These are phyloP conservation scores for Chaetomium olivaceum DNA, from an alignment of 2,329 filamentous ascomycete genomes.

Conservation along the genomic window DNA sequence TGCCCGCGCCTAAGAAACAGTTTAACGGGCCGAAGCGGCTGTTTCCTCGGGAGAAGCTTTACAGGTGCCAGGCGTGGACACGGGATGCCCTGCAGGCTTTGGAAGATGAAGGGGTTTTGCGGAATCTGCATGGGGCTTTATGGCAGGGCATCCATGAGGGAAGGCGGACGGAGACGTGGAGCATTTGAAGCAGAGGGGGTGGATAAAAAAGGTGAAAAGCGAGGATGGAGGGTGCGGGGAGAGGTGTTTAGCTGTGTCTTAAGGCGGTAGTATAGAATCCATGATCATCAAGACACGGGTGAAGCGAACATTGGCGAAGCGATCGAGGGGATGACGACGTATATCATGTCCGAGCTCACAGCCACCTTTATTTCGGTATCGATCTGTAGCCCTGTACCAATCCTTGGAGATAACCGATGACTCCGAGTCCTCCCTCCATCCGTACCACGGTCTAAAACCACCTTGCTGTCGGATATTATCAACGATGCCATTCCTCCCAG, in stretches of 20 bases:
- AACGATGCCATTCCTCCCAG: neutral
- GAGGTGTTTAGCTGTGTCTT: neutral
- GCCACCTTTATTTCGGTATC: too few relatives aligned
- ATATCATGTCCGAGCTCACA: neutral
- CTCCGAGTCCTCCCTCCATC: too few relatives aligned
- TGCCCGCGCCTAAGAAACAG: slow-evolving; percentile 1
- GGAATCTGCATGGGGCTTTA: neutral
- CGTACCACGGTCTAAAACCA: neutral
- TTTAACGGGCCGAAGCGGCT: slow-evolving; percentile 2
- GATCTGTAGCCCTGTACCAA: neutral
- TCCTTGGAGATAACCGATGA: neutral
- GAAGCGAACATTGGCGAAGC: neutral
- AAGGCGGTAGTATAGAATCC: too few relatives aligned
- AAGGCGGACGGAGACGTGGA: neutral
- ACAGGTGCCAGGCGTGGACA: slow-evolving; percentile 9
- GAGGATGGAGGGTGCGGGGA: neutral
- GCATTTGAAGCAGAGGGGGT: neutral
- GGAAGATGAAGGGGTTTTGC: neutral
- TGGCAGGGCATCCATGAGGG: slow-evolving; percentile 7
- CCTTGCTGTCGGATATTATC: neutral
- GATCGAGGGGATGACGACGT: neutral
- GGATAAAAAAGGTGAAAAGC: neutral
- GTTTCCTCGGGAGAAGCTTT: neutral
- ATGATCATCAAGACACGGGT: neutral
- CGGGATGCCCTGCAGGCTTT: neutral